Evolutionary conservation across 495 filamentous ascomycete species (phyloP), one percentile per base, ranked within the genome.

Genomic region (Thozetella sp.): DNA sequence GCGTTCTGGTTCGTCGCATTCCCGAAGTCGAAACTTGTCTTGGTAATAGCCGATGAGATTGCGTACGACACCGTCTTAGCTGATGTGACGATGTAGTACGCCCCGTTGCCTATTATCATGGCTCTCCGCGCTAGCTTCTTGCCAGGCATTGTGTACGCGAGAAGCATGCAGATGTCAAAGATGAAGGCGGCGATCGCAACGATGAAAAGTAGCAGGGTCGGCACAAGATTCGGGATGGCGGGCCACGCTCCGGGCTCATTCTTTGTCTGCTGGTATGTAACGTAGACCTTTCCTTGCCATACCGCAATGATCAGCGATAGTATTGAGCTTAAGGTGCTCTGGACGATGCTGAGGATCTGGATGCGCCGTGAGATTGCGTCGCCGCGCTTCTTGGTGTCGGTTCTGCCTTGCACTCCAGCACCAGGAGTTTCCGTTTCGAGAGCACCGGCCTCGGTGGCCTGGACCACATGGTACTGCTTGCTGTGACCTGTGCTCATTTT

Each of bases 21-120:
- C 25, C 60, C 60, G 20, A 37, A 63, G 60, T 63, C 52, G 40
- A 54, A 63, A 52, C 60, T 51, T 1, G 55, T 58, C 51, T 55
- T 58, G 56, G 25, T 40, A 13, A 63, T 40, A 15, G 56, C 52
- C 25, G 55, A 51, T 25, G 55, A 22, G 34, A 63, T 54, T 25
- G 20, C 55, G 53, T 55, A 63, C 6, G 25, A 11, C 22, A 58
- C 55, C 20, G 55, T 58, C 56, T 63, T 63, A 43, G 51, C 40
- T 45, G 55, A 55, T 13, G 56, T 43, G 43, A 63, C 22, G 27
- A 59, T 27, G 19, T 45, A 51, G 56, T 63, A 52, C 3, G 56
- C 55, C 20, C 27, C 55, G 19, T 43, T 55, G 55, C 54, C 60
- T 15, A 62, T 27, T 15, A 2, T 20, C 15, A 62, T 22, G 24